Base-by-base conservation (phyloP, 225 moss, liverwort and hornwort genomes). In the Physcomitrellopsis africana region DNA sequence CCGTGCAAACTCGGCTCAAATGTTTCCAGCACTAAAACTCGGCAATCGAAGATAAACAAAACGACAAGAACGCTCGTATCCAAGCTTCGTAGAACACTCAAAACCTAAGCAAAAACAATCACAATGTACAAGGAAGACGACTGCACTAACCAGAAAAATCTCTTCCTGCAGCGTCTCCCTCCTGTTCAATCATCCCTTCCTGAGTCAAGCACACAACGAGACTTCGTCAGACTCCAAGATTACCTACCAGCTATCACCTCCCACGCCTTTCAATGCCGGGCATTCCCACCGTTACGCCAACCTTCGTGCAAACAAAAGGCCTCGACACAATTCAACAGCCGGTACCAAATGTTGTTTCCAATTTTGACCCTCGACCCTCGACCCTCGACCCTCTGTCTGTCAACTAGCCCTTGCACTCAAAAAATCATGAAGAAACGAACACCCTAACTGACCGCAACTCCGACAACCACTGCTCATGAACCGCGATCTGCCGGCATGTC, bases 141-240 rank as follows among this genome's bases (percentile, higher is more conserved):
- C 56, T 49, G 54, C 76, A 84, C 84, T 15, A 9, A 84, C 84
- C 80, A 42, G 77, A n/a, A 44, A 81, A 85, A 5, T 77, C 82
- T 62, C 77, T 76, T 44, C 76, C 85, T 65, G 79, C 79, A 56
- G 51, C 72, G 57, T 86, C 85, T 42, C 79, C 82, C 79, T 86
- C 85, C 76, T 77, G 79, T 19, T 82, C 79, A 56, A 86, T 82
- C 82, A 76, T 79, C 76, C 68, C 75, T 71, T 47, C 72, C 76
- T 78, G 80, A 20, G 9, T 13, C 67, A 60, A 17, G 43, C 63
- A 24, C 24, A 8, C 55, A 17, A 58, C 72, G 32, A 9, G 65
- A 16, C 60, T 73, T 1, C 63, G 56, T 73, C 37, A 76, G 44
- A 64, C 57, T 57, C 23, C 15, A 56, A 15, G 9, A 24, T 8